Evolutionary conservation across 768 basidiomycete genomes (phyloP).

Genomic region (Termitomyces sp.): DNA sequence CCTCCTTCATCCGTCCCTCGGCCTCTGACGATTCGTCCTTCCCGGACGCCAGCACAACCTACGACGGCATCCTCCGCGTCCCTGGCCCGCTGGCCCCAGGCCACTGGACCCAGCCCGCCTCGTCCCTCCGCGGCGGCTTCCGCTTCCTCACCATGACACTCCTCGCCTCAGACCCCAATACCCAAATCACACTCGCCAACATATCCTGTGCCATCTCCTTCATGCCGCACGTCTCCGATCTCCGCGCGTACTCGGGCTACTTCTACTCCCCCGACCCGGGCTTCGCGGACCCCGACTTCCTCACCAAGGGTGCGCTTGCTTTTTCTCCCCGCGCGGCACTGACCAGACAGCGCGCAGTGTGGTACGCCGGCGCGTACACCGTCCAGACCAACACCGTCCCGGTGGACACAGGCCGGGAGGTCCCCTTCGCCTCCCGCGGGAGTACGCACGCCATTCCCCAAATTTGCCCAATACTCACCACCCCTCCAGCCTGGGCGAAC

Average conservation of each 20-base stretch:
- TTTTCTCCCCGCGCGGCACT: background rate
- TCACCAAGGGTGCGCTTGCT: conserved; percentile 38
- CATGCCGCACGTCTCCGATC: conserved; percentile 44
- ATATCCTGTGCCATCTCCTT: conserved; percentile 47
- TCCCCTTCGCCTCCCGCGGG: conserved; percentile 41
- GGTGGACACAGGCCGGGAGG: conserved; percentile 42
- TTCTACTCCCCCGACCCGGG: conserved; percentile 41
- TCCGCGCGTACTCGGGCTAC: conserved; percentile 47
- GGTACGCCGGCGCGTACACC: conserved; percentile 60
- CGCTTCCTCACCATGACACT: conserved; percentile 44
- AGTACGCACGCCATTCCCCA: conserved; percentile 20
- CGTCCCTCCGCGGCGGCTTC: conserved; percentile 44
- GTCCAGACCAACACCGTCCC: conserved; percentile 54
- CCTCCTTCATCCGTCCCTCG: conserved; percentile 44
- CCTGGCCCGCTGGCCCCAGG: conserved; percentile 30
- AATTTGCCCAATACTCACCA: background rate
- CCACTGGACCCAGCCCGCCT: conserved; percentile 43
- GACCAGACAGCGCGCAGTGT: conserved; percentile 26
- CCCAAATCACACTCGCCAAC: conserved; percentile 35
- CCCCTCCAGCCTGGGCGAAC: conserved; percentile 41
- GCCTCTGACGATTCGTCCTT: conserved; percentile 50
- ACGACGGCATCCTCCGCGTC: conserved; percentile 37
- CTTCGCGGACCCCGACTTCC: conserved; percentile 39
- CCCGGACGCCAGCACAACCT: conserved; percentile 37
- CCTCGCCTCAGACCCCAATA: conserved; percentile 17